Conservation (phyloP, 768 basidiomycete species). For the Amanita muscaria region DNA sequence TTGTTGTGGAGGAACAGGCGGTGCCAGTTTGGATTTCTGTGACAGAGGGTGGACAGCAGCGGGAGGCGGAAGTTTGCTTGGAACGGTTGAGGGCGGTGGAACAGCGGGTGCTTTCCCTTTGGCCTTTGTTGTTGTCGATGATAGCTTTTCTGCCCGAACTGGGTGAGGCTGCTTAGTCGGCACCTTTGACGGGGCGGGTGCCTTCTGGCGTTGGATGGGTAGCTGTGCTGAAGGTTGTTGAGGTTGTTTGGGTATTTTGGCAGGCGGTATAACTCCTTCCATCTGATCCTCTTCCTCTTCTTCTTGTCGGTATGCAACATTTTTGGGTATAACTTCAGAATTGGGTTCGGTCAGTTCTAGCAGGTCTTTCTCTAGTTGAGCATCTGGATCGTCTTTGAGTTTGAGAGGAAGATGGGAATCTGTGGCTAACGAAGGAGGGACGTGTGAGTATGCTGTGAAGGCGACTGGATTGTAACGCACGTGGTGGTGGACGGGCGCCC, state of each 20-base stretch:
- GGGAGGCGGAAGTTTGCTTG: constrained; percentile 15
- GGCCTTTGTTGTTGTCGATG: constrained; percentile 12
- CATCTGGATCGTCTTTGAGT: constrained; percentile 14
- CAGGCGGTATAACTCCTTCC: constrained; percentile 22
- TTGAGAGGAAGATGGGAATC: constrained; percentile 15
- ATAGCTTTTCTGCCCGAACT: constrained; percentile 20
- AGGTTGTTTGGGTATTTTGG: constrained; percentile 22
- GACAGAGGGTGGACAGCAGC: constrained; percentile 6
- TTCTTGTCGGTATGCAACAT: constrained; percentile 18
- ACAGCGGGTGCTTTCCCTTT: constrained; percentile 17
- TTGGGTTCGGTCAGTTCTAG: constrained; percentile 12
- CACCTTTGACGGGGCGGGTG: constrained; percentile 8
- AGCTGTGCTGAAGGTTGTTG: too few species aligned
- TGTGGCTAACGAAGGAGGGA: constrained; percentile 12
- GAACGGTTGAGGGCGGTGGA: constrained; percentile 12
- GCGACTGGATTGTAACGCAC: constrained; percentile 20
- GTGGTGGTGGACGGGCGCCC: constrained; percentile 20
- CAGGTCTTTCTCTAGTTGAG: constrained; percentile 22
- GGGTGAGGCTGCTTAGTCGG: constrained; percentile 22
- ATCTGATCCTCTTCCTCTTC: constrained; percentile 29
- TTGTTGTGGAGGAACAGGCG: neutral
- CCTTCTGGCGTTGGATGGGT: constrained; percentile 11
- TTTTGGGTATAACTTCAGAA: constrained; percentile 24
- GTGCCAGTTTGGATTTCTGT: constrained; percentile 9
- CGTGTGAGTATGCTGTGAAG: constrained; percentile 4